These are phyloP conservation scores for Lumnitzera littorea DNA, from an alignment of 345 rosid genomes.

Conservation along the genomic window DNA sequence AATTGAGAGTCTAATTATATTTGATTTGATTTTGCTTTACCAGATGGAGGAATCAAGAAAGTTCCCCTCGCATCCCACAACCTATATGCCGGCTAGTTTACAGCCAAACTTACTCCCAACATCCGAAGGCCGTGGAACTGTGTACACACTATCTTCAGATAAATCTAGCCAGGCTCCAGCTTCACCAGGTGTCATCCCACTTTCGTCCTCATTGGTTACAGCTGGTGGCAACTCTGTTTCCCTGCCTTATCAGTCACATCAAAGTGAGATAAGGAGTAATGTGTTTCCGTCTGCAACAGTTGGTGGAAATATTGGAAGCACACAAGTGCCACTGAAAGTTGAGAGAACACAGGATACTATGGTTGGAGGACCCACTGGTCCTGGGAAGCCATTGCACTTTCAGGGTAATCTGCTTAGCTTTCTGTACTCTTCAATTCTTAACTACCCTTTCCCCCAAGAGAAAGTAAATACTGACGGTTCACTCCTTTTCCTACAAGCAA, in stretches of 20 bases:
- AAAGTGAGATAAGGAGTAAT: slow-evolving; percentile 31
- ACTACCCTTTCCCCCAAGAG: too few relatives aligned
- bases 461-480: too few relatives aligned
- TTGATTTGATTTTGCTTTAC: slow-evolving; percentile 12
- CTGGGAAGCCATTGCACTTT: slow-evolving; percentile 20
- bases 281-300: slow-evolving; percentile 28
- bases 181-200: slow-evolving; percentile 35
- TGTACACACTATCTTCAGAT: slow-evolving; percentile 28
- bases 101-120: slow-evolving; percentile 32
- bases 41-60: slow-evolving; percentile 78
- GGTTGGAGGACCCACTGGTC: slow-evolving; percentile 46
- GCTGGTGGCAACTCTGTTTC: slow-evolving; percentile 27
- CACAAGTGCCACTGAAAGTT: slow-evolving; percentile 30
- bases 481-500: neutral
- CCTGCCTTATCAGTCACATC: slow-evolving; percentile 31
- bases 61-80: slow-evolving; percentile 27
- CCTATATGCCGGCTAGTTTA: slow-evolving; percentile 37
- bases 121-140: slow-evolving; percentile 34
- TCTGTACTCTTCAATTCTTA: neutral
- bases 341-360: slow-evolving; percentile 36
- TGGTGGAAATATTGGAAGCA: slow-evolving; percentile 35
- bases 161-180: slow-evolving; percentile 21
- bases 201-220: slow-evolving; percentile 20
- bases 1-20: neutral
- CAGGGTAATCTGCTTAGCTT: slow-evolving; percentile 34